Percentiles rank a stretch among this genome's conserved stretches.
Evolutionary conservation across 176 grass and related monocot genomes (phyloP).

Genomic region (Lolium perenne): DNA sequence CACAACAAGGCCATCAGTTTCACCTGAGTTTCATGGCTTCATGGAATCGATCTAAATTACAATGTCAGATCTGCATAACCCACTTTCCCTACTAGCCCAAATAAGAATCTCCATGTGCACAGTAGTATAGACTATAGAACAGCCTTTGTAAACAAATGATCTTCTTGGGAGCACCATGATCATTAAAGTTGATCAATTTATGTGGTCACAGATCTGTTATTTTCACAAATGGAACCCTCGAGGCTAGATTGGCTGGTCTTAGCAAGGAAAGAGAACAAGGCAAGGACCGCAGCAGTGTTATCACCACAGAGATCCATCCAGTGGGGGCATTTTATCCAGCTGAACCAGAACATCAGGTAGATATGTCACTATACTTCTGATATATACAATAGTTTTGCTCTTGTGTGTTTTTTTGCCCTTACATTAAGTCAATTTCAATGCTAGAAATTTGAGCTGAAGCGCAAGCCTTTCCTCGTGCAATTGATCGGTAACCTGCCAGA

Average conservation of each 20-base stretch:
- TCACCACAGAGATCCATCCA: slow-evolving; percentile 88
- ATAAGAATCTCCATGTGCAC: not conserved
- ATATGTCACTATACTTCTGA: slow-evolving; percentile 11
- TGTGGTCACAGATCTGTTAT: slow-evolving; percentile 74
- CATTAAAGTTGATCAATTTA: not conserved
- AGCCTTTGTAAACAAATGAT: slow-evolving; percentile 3
- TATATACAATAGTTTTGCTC: not conserved
- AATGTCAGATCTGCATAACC: not conserved
- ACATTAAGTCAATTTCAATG: slow-evolving; percentile 15
- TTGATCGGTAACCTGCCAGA: slow-evolving; percentile 81
- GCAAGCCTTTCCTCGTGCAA: slow-evolving; percentile 70
- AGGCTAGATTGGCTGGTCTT: slow-evolving; percentile 68
- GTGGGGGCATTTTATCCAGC: slow-evolving; percentile 72
- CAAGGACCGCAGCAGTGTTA: slow-evolving; percentile 69
- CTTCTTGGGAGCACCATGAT: not conserved
- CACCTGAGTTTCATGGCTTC: not conserved
- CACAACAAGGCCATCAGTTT: not conserved
- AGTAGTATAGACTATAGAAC: not conserved
- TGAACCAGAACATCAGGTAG: slow-evolving; percentile 97
- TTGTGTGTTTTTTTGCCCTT: not conserved
- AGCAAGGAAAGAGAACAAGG: slow-evolving; percentile 93
- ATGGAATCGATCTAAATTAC: not conserved
- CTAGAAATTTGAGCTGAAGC: slow-evolving; percentile 98
- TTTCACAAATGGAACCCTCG: slow-evolving; percentile 78
- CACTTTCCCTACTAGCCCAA: not conserved